phyloP scores from a whole-genome alignment of 305 asterid species.

The Fraxinus floribunda region DNA sequence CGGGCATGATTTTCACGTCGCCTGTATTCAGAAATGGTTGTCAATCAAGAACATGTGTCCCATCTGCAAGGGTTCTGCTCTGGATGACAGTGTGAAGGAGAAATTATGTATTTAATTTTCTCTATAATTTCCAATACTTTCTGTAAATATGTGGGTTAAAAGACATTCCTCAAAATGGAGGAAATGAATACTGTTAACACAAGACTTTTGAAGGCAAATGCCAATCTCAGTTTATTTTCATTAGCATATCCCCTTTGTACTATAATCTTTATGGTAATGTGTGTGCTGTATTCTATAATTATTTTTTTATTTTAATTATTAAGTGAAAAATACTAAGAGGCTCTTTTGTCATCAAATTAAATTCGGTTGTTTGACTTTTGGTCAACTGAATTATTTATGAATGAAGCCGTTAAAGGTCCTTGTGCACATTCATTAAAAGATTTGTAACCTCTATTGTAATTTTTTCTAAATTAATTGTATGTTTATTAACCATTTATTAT shows the following conservation, averaged over 20 bases:
- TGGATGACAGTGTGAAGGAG: slow-evolving; percentile 42
- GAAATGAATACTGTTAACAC: slow-evolving; percentile 21
- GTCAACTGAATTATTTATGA: neutral
- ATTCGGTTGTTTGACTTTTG: neutral
- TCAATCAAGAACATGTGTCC: slow-evolving; percentile 78
- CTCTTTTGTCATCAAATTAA: neutral
- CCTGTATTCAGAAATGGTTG: slow-evolving; percentile 72
- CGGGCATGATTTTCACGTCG: slow-evolving; percentile 72
- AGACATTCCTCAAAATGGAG: slow-evolving; percentile 33
- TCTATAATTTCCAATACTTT: slow-evolving; percentile 11
- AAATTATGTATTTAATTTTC: slow-evolving; percentile 18
- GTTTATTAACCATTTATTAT: neutral
- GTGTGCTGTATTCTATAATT: neutral
- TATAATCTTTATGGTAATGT: neutral
- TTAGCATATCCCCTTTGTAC: neutral
- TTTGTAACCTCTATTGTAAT: neutral
- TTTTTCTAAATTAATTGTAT: neutral
- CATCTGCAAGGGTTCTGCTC: slow-evolving; percentile 68
- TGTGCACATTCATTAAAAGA: neutral
- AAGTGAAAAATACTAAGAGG: neutral
- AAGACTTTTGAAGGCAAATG: slow-evolving; percentile 21
- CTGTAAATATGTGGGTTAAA: slow-evolving; percentile 40
- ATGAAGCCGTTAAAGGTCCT: neutral
- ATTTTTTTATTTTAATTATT: neutral
- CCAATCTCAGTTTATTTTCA: slow-evolving; percentile 5